Conservation (phyloP, 257 asterid species). For the Solanum pinnatisectum region DNA sequence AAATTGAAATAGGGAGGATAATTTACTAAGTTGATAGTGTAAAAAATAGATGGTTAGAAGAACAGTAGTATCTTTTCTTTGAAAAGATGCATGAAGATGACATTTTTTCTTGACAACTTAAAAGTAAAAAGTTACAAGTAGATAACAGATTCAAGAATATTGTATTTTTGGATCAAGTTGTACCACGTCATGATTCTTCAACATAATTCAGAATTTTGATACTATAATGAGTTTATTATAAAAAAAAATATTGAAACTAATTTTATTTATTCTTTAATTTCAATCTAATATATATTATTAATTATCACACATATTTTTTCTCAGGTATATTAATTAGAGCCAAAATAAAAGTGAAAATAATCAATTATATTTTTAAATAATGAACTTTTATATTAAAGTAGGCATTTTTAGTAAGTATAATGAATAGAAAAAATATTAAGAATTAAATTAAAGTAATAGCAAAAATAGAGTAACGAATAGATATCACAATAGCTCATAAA, state of each 20-base stretch:
- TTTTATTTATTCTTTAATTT: too few species aligned
- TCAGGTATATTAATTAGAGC: too few species aligned
- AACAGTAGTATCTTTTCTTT: not conserved
- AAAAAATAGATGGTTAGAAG: not conserved
- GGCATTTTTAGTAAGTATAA: too few species aligned
- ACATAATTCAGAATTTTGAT: not conserved
- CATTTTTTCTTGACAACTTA: not conserved
- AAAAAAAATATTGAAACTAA: not conserved
- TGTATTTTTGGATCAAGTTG: not conserved
- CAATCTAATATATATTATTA: too few species aligned
- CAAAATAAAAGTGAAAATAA: too few species aligned
- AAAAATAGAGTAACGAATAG: too few species aligned
- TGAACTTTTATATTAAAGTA: too few species aligned
- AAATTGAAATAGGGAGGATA: not conserved
- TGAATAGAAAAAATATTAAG: too few species aligned
- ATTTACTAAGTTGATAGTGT: not conserved
- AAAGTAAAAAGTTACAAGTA: not conserved
- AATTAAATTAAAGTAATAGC: too few species aligned
- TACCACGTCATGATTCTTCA: not conserved
- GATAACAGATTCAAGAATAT: not conserved
- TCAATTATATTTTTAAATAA: too few species aligned
- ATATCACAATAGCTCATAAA: too few species aligned
- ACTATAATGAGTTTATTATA: not conserved
- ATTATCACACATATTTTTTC: too few species aligned
- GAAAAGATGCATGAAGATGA: not conserved